Evolutionary conservation across 139 green algal species (phyloP), one percentile per base, ranked within the genome.

Genomic region (Volvox reticuliferus): DNA sequence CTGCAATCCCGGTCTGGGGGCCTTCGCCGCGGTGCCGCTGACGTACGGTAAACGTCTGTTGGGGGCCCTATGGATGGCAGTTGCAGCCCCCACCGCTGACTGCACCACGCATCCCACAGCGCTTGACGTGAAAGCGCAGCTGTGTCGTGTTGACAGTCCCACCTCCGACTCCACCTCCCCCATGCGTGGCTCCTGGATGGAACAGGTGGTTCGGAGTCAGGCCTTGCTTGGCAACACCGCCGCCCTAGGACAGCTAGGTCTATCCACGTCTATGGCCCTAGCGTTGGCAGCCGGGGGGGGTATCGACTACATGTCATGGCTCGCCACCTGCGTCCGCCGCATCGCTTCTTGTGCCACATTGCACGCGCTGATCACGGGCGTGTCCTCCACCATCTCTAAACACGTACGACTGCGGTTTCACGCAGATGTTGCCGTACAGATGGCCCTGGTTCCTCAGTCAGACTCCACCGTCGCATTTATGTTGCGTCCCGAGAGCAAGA

Each of bases 321-420:
- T 73, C 16, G 50, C 80, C 0, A 61, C 28, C 6, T 61, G 33
- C 19, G 22, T 86, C 28, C 50, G 30, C 24, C 44, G 50, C 21
- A 44, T 86, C 24, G 50, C 55, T 12, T 19, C 5, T 18, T 68
- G 44, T 17, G 12, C 55, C 44, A 73, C 12, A 26, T 61, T 86
- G 55, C 55, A 71, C 28, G 35, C 80, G 55, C 80, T 86, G 50
- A 61, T 86, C 50, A 44, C 50, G 12, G 50, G 55, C 28, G 55
- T 86, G 26, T 73, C 44, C 55, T 68, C 44, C 19, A 24, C 28
- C 17, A 18, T 86, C 28, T 22, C 22, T 22, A 68, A 44, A 32
- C 80, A 86, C 80, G 80, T 86, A 61, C 55, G 55, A 14, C 80
- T 68, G 9, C 26, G 80, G n/a, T 75, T 68, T 12, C 55, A 73